These are phyloP conservation scores for Fusarium succisae DNA, from an alignment of 2,329 filamentous ascomycete genomes.

Conservation along the genomic window DNA sequence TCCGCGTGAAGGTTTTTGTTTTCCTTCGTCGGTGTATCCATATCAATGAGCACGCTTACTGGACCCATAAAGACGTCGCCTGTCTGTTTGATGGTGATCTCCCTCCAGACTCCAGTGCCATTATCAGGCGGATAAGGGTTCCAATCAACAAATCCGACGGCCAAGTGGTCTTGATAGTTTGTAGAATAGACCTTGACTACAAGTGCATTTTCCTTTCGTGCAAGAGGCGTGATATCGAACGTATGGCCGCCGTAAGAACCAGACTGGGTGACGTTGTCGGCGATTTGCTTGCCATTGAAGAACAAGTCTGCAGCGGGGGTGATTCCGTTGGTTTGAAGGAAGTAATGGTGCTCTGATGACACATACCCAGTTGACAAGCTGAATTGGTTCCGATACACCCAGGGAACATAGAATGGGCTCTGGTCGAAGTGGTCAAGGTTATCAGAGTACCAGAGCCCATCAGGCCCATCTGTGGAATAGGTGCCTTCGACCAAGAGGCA, in stretches of 20 bases:
- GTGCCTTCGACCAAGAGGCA: not conserved
- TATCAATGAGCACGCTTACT: not conserved
- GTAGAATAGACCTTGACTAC: not conserved
- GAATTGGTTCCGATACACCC: not conserved
- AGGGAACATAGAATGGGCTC: not conserved
- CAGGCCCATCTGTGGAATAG: not conserved
- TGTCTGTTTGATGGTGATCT: not conserved
- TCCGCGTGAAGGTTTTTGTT: not conserved
- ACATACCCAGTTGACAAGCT: not conserved
- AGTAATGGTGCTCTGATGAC: not conserved
- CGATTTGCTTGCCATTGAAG: not conserved
- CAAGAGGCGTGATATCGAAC: not conserved
- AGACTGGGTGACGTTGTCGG: not conserved
- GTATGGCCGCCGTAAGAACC: not conserved
- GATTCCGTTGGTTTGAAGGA: not conserved
- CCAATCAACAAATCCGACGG: not conserved
- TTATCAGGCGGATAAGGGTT: not conserved
- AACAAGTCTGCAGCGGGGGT: not conserved
- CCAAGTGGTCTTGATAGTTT: not conserved
- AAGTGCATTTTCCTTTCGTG: not conserved
- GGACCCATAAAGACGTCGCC: not conserved
- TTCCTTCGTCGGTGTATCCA: rapidly evolving
- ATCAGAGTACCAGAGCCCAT: not conserved
- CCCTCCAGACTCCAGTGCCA: not conserved
- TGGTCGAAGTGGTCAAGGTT: not conserved